A percentile compares a stretch with the other conserved stretches of the same genome.
Conservation (phyloP, 2,329 filamentous ascomycete species). For the Exophiala calicioides region DNA sequence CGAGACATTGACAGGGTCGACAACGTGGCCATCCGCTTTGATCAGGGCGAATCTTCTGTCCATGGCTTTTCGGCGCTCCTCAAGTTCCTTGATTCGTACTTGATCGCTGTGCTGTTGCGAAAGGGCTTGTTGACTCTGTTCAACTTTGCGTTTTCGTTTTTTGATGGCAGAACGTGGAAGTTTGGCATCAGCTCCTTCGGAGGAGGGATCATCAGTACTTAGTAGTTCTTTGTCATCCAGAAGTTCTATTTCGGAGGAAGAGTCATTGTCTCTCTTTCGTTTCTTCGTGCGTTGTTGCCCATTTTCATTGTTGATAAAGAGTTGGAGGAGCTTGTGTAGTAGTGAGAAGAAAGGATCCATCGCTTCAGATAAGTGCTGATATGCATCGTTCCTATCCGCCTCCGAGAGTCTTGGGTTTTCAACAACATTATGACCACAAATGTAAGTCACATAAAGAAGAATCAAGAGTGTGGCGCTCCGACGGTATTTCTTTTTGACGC, state of each 20-base stretch:
- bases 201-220: slow-evolving; percentile 12
- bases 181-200: slow-evolving; percentile 11
- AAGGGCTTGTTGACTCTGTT: slow-evolving; percentile 53
- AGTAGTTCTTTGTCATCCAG: slow-evolving; percentile 14
- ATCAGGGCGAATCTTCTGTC: slow-evolving; percentile 36
- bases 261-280: slow-evolving; percentile 13
- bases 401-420: not conserved
- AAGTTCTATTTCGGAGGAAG: slow-evolving; percentile 7
- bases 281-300: slow-evolving; percentile 12
- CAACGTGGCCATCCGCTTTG: slow-evolving; percentile 46
- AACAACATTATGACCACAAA: slow-evolving; percentile 15
- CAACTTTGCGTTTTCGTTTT: slow-evolving; percentile 49
- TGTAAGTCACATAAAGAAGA: slow-evolving; percentile 18
- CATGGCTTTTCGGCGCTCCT: slow-evolving; percentile 48
- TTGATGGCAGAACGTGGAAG: slow-evolving; percentile 41
- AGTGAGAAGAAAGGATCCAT: slow-evolving; percentile 11
- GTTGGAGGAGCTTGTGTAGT: slow-evolving; percentile 1
- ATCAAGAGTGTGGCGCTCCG: slow-evolving; percentile 3
- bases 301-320: slow-evolving; percentile 3
- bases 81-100: slow-evolving; percentile 56
- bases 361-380: slow-evolving; percentile 10
- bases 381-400: slow-evolving; percentile 12
- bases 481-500: slow-evolving; percentile 3
- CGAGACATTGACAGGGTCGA: slow-evolving; percentile 45
- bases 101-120: slow-evolving; percentile 59